Base-by-base conservation (phyloP, 148 eudicot genomes). In the Amaranthus palmeri region DNA sequence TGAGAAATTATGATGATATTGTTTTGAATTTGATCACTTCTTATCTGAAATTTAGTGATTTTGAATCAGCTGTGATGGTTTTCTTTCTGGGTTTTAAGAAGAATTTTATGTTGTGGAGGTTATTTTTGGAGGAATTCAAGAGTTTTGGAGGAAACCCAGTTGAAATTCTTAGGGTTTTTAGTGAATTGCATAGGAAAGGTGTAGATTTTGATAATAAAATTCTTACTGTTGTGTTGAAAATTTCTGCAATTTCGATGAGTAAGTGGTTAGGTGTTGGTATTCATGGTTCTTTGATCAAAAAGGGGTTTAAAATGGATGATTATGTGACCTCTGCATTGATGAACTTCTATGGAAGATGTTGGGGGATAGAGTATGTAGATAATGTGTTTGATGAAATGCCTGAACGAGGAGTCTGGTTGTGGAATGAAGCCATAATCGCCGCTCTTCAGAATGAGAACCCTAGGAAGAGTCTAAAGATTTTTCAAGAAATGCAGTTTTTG, bases 331-430 rank as follows among this genome's bases (percentile, higher is more conserved):
- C 84, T 81, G 90, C 87, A 14, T 53, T 86, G 80, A 85, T 86
- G 84, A 81, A 83, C 69, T 88, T 83, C n/a, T 88, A 88, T 81
- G 86, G 83, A 42, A 82, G 73, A 67, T 85, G 87, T 83, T 87
- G 80, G 78, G 87, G 83, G 42, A 58, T 67, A 64, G 82, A 83
- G 6, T 69, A 61, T 64, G 87, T 82, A 67, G 71, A 81, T 54
- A 76, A 79, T 72, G 80, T 71, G 69, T 83, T 85, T 25, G 25
- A 65, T 74, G 88, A 85, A 80, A 82, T 74, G 78, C 77, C 86
- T 47, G 70, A 69, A 0, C 68, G 13, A 47, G 76, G 71, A 40
- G 73, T 56, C 56, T 73, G 63, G 36, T 44, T 80, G 65, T 85
- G 93, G 90, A 86, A 83, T 74, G 90, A 83, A 69, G 80, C 79